Percentiles rank a stretch among this genome's conserved stretches.
phyloP scores from a whole-genome alignment of 2,329 filamentous ascomycete genomes.

The Beauveria sp. region DNA sequence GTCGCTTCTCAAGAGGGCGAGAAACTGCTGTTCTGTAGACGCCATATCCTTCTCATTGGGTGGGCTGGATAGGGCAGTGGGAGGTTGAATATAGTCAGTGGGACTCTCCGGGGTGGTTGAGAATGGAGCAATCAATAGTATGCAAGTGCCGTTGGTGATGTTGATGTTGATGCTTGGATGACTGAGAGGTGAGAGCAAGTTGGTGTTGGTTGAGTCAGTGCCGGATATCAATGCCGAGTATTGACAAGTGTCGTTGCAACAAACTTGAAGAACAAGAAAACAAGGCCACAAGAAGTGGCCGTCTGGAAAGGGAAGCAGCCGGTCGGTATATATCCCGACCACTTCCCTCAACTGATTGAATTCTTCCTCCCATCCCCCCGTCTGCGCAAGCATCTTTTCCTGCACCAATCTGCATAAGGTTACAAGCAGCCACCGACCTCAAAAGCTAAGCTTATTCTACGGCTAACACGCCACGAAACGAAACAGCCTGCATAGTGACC shows the following conservation, averaged over 20 bases:
- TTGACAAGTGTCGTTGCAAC: not conserved
- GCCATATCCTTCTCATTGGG: slow-evolving; percentile 48
- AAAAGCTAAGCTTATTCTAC: not conserved
- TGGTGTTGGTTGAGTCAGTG: not conserved
- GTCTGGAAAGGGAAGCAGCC: not conserved
- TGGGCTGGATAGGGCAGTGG: not conserved
- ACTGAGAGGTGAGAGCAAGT: not conserved
- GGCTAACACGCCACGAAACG: slow-evolving; percentile 2
- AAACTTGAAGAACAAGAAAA: not conserved
- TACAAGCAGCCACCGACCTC: not conserved
- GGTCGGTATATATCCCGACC: slow-evolving; percentile 10
- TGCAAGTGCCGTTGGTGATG: not conserved
- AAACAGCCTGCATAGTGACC: not conserved
- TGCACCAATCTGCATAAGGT: not conserved
- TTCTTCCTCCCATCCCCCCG: not conserved
- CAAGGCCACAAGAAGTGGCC: slow-evolving; percentile 10
- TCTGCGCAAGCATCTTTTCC: not conserved
- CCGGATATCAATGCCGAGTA: not conserved
- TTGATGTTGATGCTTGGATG: not conserved
- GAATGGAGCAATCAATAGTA: not conserved
- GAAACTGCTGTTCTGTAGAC: slow-evolving; percentile 39
- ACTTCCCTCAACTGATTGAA: not conserved
- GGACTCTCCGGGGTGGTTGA: not conserved
- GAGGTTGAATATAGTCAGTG: not conserved
- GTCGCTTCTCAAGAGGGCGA: slow-evolving; percentile 48